Evolutionary conservation across 2,329 filamentous ascomycete genomes (phyloP), one percentile per base, ranked within the genome.

Genomic region (Fusarium austroafricanum): DNA sequence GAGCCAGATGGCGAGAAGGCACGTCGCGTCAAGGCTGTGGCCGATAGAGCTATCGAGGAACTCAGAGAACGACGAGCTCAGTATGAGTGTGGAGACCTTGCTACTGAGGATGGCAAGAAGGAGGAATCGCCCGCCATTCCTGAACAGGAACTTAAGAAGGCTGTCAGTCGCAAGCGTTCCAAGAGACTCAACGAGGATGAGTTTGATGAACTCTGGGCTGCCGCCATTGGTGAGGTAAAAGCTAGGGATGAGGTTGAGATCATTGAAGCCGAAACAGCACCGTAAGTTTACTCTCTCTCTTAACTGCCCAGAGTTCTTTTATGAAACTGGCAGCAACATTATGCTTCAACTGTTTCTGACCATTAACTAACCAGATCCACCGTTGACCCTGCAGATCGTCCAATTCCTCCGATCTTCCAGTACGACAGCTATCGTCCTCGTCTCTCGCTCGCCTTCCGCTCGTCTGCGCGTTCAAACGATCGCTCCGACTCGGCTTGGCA

Each of bases 1-100:
- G 95, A 97, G 79, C 92, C 96, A 0, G 96, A 99, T 78, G 94
- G 94, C 63, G 93, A 96, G 74, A 97, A 97, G 78, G 93, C 91
- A 10, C 89, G 93, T 38, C 91, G 92, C 18, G 91, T 98, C 47
- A 93, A 95, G 74, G 88, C 90, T 20, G 93, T 99, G 17, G 93
- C 94, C 10, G 91, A 98, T 76, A 92, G 90, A 77, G 94, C 92
- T 3, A 87, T 98, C 6, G 93, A 97, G 73, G 91, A 94, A 72
- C 86, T 99, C 47, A 88, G 96, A 54, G 89, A 97, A 70, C 89
- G 92, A 39, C 89, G 93, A 61, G 96, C 96, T 55, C 90, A 94
- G 73, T 97, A 90, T 74, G 96, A 99, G 81, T 99, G 96, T 73
- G 93, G 94, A 18, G 90, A 93, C 62, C 82, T 90, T 14, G 77